Percentiles rank a stretch among this genome's conserved stretches.
phyloP scores from a whole-genome alignment of 192 early-diverging fungal genomes.

The Coemansia sp. region DNA sequence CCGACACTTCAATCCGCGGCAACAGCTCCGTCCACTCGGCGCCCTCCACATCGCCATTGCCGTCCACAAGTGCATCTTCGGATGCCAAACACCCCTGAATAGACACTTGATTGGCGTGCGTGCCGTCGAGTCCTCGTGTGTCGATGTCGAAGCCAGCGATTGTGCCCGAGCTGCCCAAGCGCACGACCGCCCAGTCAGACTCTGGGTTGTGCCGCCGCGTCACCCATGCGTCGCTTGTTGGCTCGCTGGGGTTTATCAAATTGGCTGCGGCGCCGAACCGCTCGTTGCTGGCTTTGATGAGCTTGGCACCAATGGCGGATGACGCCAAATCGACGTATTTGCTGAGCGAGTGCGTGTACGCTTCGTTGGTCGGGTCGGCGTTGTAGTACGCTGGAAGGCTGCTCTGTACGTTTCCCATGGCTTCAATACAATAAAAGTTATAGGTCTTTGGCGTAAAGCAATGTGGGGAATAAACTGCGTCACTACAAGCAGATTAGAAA shows the following conservation, averaged over 20 bases:
- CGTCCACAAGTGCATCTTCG: conserved; percentile 17
- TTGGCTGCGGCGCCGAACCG: conserved; percentile 79
- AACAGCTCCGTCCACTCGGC: conserved; percentile 66
- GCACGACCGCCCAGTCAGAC: conserved; percentile 84
- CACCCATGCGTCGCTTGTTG: conserved; percentile 79
- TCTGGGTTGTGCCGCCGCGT: conserved; percentile 82
- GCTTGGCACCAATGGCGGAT: conserved; percentile 61
- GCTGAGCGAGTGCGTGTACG: conserved; percentile 44
- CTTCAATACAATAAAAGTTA: not conserved
- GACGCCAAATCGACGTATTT: conserved; percentile 64
- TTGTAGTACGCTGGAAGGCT: conserved; percentile 52
- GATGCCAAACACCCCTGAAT: conserved; percentile 68
- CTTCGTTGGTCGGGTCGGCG: conserved; percentile 49
- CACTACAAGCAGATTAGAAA: no score
- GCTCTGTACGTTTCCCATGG: conserved; percentile 54
- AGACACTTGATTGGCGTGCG: conserved; percentile 75
- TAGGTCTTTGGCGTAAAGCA: no score
- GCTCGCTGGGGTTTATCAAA: conserved; percentile 59
- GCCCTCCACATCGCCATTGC: conserved; percentile 44
- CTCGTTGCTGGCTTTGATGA: conserved; percentile 83
- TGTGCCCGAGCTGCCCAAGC: conserved; percentile 77
- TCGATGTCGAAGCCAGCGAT: conserved; percentile 85
- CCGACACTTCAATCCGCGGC: conserved; percentile 63
- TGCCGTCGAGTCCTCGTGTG: conserved; percentile 86
- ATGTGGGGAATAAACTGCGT: no score